Evolutionary conservation across 2,329 filamentous ascomycete genomes (phyloP).

Genomic region (Zymoseptoria passerinii): DNA sequence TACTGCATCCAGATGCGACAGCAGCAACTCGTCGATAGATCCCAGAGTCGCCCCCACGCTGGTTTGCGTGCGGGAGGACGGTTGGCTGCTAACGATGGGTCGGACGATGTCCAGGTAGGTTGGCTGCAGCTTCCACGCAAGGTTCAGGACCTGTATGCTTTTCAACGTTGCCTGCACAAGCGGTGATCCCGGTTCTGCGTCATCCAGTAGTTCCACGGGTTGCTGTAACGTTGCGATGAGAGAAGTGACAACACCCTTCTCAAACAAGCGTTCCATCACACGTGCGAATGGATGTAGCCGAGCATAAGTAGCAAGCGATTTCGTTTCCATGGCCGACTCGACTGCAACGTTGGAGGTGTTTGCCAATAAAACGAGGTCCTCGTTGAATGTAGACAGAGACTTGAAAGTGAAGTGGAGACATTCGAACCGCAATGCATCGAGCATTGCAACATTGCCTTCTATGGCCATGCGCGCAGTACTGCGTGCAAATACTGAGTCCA

Average conservation of each 20-base stretch:
- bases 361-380: slow-evolving; percentile 78
- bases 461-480: slow-evolving; percentile 52
- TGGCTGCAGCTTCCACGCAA: slow-evolving; percentile 76
- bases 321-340: slow-evolving; percentile 64
- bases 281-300: slow-evolving; percentile 85
- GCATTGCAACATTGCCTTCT: slow-evolving; percentile 53
- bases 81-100: slow-evolving; percentile 62
- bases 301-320: slow-evolving; percentile 70
- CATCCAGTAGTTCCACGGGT: slow-evolving; percentile 62
- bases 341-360: slow-evolving; percentile 69
- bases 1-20: slow-evolving; percentile 70
- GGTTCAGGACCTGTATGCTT: slow-evolving; percentile 74
- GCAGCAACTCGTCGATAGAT: slow-evolving; percentile 86
- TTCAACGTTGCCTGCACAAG: slow-evolving; percentile 69
- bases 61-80: slow-evolving; percentile 46
- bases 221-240: slow-evolving; percentile 75
- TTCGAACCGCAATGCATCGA: slow-evolving; percentile 58
- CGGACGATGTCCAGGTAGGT: slow-evolving; percentile 87
- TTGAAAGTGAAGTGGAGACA: slow-evolving; percentile 77
- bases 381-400: slow-evolving; percentile 82
- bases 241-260: slow-evolving; percentile 73
- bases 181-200: slow-evolving; percentile 67
- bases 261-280: slow-evolving; percentile 98
- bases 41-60: slow-evolving; percentile 69
- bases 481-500: slow-evolving; percentile 57